These are phyloP conservation scores for Phenoliferia sp. DNA, from an alignment of 1,284 basidiomycete species.

Conservation along the genomic window DNA sequence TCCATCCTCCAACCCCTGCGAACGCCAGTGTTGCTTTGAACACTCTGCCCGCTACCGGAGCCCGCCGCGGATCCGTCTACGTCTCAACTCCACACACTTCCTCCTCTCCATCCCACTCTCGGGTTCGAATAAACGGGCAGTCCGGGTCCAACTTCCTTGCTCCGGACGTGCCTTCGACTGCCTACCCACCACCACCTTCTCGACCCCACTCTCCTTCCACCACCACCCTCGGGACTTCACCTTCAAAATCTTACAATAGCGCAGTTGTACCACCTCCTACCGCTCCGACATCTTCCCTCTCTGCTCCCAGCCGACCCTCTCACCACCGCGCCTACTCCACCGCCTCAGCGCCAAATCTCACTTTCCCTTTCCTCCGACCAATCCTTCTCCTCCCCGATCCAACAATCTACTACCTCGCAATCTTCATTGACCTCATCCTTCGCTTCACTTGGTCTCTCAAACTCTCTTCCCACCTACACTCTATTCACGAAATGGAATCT, in stretches of 20 bases:
- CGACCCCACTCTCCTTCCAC: slow-evolving; percentile 38
- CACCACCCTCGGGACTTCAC: slow-evolving; percentile 11
- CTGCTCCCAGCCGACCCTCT: slow-evolving; percentile 40
- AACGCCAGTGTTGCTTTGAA: not conserved
- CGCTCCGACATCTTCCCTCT: slow-evolving; percentile 65
- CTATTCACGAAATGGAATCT: slow-evolving; percentile 71
- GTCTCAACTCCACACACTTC: not conserved
- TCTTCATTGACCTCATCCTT: slow-evolving; percentile 80
- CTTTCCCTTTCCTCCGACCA: slow-evolving; percentile 61
- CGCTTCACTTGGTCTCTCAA: slow-evolving; percentile 95
- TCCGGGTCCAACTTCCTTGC: not conserved
- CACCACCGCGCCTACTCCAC: slow-evolving; percentile 33
- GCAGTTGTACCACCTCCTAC: slow-evolving; percentile 8
- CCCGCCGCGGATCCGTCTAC: slow-evolving; percentile 18
- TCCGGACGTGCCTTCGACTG: not conserved
- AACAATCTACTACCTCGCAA: slow-evolving; percentile 72
- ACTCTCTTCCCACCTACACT: slow-evolving; percentile 80
- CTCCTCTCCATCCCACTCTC: slow-evolving; percentile 35
- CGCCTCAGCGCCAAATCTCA: slow-evolving; percentile 35
- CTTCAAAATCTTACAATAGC: not conserved
- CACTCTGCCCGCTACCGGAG: no score
- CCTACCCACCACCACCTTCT: slow-evolving; percentile 28
- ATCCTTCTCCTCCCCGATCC: slow-evolving; percentile 70
- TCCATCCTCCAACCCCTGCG: slow-evolving; percentile 6
- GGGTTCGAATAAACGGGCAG: not conserved